A percentile compares a stretch with the other conserved stretches of the same genome.
These are phyloP conservation scores for Russula lepida DNA, from an alignment of 768 basidiomycete genomes.

Conservation along the genomic window DNA sequence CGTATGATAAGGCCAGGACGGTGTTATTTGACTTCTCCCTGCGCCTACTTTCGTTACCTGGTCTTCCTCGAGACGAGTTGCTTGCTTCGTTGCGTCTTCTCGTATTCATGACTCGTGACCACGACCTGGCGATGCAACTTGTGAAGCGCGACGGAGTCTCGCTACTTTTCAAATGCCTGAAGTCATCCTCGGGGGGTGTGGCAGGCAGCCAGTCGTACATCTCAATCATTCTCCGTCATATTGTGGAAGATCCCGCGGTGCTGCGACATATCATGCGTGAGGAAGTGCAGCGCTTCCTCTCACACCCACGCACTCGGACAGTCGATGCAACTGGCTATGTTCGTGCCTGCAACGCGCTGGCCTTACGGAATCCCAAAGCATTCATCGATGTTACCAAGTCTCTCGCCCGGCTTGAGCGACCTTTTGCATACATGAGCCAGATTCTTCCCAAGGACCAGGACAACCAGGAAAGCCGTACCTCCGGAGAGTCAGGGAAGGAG, in stretches of 20 bases:
- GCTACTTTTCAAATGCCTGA: conserved; percentile 59
- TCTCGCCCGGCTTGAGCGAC: conserved; percentile 63
- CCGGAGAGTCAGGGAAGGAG: conserved; percentile 19
- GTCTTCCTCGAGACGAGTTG: conserved; percentile 71
- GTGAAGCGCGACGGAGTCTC: conserved; percentile 56
- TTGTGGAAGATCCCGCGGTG: conserved; percentile 66
- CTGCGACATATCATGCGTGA: conserved; percentile 71
- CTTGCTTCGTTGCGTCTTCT: conserved; percentile 75
- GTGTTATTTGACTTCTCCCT: conserved; percentile 72
- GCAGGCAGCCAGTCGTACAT: conserved; percentile 74
- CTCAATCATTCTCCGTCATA: conserved; percentile 83
- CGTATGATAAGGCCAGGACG: conserved; percentile 49
- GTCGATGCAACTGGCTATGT: conserved; percentile 69
- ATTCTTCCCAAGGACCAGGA: conserved; percentile 24
- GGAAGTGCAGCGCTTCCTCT: conserved; percentile 75
- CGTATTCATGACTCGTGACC: conserved; percentile 74
- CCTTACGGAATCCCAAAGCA: conserved; percentile 65
- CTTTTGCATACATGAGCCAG: conserved; percentile 33
- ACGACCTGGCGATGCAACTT: conserved; percentile 55
- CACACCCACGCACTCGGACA: conserved; percentile 56
- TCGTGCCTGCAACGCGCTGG: conserved; percentile 67
- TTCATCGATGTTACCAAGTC: conserved; percentile 71
- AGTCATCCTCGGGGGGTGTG: conserved; percentile 41
- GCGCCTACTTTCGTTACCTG: conserved; percentile 54
- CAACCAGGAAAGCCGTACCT: background rate